phyloP scores from a whole-genome alignment of 139 green algal species.

The Coelastrella sp. region DNA sequence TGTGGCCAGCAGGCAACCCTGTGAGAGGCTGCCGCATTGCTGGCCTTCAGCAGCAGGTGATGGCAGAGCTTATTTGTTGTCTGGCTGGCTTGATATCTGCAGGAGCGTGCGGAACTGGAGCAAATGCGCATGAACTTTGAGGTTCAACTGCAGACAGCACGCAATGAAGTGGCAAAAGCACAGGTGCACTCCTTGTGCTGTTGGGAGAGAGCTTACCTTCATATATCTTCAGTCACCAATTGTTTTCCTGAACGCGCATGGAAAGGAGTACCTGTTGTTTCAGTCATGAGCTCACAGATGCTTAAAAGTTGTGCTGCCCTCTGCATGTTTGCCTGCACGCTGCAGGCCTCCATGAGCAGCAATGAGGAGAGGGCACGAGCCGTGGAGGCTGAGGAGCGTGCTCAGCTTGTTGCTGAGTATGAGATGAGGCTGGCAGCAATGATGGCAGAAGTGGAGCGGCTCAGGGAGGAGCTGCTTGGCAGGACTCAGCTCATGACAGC shows the following conservation, averaged over 20 bases:
- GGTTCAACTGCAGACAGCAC: conserved; percentile 68
- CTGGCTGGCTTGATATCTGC: neutral
- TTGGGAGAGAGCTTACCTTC: no score
- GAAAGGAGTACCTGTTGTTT: no score
- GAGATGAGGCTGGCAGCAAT: conserved; percentile 57
- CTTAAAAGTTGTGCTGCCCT: neutral
- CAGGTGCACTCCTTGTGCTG: neutral
- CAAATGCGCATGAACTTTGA: conserved; percentile 77
- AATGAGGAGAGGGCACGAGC: conserved; percentile 71
- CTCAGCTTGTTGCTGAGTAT: conserved; percentile 69
- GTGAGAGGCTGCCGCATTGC: no score
- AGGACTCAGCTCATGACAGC: conserved; percentile 49
- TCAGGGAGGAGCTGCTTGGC: conserved; percentile 58
- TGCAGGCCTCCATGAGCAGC: conserved; percentile 69
- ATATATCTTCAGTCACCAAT: no score
- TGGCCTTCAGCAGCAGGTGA: no score
- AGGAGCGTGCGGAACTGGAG: conserved; percentile 74
- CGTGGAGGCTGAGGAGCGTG: conserved; percentile 61
- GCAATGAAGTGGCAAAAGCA: conserved; percentile 63
- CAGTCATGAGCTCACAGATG: neutral
- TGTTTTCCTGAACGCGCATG: no score
- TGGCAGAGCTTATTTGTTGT: neutral
- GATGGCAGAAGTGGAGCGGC: conserved; percentile 55
- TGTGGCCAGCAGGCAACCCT: no score
- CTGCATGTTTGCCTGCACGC: neutral